Conservation (phyloP, 805 yeast species). For the Metschnikowia aberdeeniae region DNA sequence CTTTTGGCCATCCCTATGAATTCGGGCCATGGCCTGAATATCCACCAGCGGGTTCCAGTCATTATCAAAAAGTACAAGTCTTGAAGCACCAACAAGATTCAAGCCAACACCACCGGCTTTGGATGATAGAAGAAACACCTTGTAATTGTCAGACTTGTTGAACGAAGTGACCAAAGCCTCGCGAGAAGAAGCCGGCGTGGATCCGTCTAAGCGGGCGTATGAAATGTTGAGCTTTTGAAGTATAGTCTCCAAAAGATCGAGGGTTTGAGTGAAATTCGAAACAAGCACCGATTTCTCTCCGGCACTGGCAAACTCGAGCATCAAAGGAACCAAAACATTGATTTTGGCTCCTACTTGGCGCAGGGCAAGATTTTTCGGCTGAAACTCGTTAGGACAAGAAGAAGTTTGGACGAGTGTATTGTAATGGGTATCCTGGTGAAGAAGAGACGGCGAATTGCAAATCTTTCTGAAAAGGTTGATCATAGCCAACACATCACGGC, state of each 20-base stretch:
- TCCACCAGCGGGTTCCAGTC: constrained; percentile 98
- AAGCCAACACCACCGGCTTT: constrained; percentile 94
- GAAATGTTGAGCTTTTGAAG: constrained; percentile 46
- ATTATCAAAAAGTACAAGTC: constrained; percentile 81
- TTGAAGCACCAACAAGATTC: constrained; percentile 84
- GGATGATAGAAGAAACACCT: constrained; percentile 74
- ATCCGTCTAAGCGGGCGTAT: constrained; percentile 75
- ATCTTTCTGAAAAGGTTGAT: constrained; percentile 75
- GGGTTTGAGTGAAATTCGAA: constrained; percentile 83
- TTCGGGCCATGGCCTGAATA: constrained; percentile 91
- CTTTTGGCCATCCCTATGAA: constrained; percentile 90
- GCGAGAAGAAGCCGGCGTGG: constrained; percentile 65
- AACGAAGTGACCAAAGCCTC: constrained; percentile 64
- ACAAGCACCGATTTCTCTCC: constrained; percentile 79
- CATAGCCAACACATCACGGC: constrained; percentile 52
- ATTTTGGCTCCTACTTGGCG: constrained; percentile 53
- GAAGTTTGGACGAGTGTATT: constrained; percentile 5
- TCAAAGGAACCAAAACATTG: constrained; percentile 50
- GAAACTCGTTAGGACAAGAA: constrained; percentile 4
- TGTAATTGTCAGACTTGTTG: constrained; percentile 43
- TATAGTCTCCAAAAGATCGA: constrained; percentile 66
- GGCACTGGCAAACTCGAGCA: constrained; percentile 43
- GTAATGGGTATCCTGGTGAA: constrained; percentile 43
- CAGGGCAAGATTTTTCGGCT: constrained; percentile 18
- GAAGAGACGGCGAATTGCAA: constrained; percentile 74